Percentiles rank a stretch among this genome's conserved stretches.
phyloP scores from a whole-genome alignment of 2,329 filamentous ascomycete genomes.

The Clarireedia paspali region DNA sequence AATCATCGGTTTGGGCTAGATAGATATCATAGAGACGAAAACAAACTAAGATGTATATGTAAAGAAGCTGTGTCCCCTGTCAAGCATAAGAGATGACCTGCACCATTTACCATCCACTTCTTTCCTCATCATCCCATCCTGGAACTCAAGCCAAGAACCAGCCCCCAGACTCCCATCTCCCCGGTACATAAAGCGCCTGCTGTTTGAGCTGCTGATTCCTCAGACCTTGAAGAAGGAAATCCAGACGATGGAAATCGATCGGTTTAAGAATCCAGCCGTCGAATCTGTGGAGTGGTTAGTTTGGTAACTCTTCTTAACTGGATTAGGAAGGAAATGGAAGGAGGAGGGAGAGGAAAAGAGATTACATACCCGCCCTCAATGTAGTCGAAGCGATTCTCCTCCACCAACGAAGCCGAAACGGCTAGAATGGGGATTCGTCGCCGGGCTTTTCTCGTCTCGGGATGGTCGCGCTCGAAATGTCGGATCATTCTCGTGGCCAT shows the following conservation, averaged over 20 bases:
- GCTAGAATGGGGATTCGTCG: constrained; percentile 70
- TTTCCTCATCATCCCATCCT: too few species aligned
- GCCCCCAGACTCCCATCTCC: constrained; percentile 74
- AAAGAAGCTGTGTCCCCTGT: too few species aligned
- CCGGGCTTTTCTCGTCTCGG: constrained; percentile 27
- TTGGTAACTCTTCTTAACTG: neutral
- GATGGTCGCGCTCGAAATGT: constrained; percentile 49
- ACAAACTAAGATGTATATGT: too few species aligned
- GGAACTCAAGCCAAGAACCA: constrained; percentile 52
- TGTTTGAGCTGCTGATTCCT: constrained; percentile 50
- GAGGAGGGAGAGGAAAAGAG: neutral
- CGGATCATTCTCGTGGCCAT: constrained; percentile 79
- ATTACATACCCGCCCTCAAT: constrained; percentile 41
- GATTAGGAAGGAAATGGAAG: neutral
- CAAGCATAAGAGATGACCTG: too few species aligned
- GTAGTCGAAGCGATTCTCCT: constrained; percentile 61
- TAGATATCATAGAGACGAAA: too few species aligned
- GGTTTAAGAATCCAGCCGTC: constrained; percentile 90
- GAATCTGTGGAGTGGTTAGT: constrained; percentile 50
- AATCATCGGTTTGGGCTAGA: too few species aligned
- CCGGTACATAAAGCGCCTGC: constrained; percentile 57
- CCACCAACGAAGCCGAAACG: constrained; percentile 74
- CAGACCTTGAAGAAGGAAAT: constrained; percentile 62
- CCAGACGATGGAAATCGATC: constrained; percentile 70
- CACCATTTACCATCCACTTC: too few species aligned